Evolutionary conservation across 805 yeast genomes (phyloP).

Genomic region (Ogataea corticis): DNA sequence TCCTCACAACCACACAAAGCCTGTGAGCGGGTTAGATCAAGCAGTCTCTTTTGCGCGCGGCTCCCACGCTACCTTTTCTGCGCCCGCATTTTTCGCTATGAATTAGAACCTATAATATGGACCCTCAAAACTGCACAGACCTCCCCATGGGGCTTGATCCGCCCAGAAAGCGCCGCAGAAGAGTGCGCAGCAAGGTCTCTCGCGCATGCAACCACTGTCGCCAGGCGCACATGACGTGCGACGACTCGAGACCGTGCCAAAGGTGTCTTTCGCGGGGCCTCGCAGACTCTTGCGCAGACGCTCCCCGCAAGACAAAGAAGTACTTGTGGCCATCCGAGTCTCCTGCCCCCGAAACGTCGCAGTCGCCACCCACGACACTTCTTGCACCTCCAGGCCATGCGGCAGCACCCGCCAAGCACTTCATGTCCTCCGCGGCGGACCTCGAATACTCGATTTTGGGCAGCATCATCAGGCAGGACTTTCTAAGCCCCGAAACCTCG

Average conservation of each 20-base stretch:
- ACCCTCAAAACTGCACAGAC: conserved; percentile 5
- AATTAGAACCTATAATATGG: neutral
- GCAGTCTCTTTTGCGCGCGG: too few relatives aligned
- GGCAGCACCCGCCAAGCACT: conserved; percentile 24
- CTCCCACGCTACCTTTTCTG: too few relatives aligned
- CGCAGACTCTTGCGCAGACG: conserved; percentile 75
- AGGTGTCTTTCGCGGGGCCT: conserved; percentile 74
- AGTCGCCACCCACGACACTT: neutral
- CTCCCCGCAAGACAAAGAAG: conserved; percentile 84
- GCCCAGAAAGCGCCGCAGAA: conserved; percentile 24
- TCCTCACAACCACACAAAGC: too few relatives aligned
- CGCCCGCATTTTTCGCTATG: neutral
- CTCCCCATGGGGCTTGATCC: neutral
- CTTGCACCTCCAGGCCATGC: neutral
- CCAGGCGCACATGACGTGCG: conserved; percentile 90
- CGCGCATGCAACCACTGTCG: conserved; percentile 93
- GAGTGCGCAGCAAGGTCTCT: conserved; percentile 62
- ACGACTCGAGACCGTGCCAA: conserved; percentile 60
- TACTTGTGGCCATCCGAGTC: conserved; percentile 43
- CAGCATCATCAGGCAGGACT: conserved; percentile 55
- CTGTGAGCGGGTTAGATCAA: too few relatives aligned
- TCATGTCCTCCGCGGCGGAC: conserved; percentile 70
- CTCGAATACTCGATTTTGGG: conserved; percentile 71
- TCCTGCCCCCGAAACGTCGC: conserved; percentile 1
- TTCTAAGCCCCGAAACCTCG: conserved; percentile 24